A percentile compares a stretch with the other conserved stretches of the same genome.
phyloP scores from a whole-genome alignment of 1,139 yeast genomes.

The Suhomyces anneliseae region DNA sequence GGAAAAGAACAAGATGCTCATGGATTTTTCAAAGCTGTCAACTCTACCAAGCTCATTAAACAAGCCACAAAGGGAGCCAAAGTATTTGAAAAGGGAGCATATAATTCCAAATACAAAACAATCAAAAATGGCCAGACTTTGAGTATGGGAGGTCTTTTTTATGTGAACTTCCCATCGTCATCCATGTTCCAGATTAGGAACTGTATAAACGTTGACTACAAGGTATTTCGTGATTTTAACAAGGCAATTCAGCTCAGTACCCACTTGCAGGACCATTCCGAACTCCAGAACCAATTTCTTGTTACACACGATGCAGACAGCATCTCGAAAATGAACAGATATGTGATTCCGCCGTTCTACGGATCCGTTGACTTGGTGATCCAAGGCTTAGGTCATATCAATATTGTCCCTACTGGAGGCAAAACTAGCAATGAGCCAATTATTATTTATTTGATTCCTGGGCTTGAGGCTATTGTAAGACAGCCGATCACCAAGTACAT shows the following conservation, averaged over 20 bases:
- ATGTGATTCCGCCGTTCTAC: conserved; percentile 62
- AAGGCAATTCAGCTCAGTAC: conserved; percentile 26
- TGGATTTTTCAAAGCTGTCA: conserved; percentile 31
- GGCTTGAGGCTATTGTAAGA: conserved; percentile 32
- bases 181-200: conserved; percentile 46
- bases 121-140: conserved; percentile 46
- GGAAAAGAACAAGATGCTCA: conserved; percentile 17
- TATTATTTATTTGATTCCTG: conserved; percentile 34
- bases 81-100: conserved; percentile 34
- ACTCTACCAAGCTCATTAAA: conserved; percentile 32
- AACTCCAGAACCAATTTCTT: conserved; percentile 31
- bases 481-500: conserved; percentile 39
- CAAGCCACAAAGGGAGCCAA: conserved; percentile 38
- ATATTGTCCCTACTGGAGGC: conserved; percentile 62
- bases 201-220: conserved; percentile 32
- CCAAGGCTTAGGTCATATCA: conserved; percentile 66
- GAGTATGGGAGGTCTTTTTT: conserved; percentile 63
- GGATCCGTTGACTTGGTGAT: conserved; percentile 70
- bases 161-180: conserved; percentile 36
- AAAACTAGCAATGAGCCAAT: conserved; percentile 30
- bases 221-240: conserved; percentile 27
- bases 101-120: conserved; percentile 38
- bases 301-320: conserved; percentile 24
- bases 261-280: conserved; percentile 17
- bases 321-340: conserved; percentile 39